A percentile compares a stretch with the other conserved stretches of the same genome.
Conservation (phyloP, 164 flowering plant species). For the Liriodendron chinense region DNA sequence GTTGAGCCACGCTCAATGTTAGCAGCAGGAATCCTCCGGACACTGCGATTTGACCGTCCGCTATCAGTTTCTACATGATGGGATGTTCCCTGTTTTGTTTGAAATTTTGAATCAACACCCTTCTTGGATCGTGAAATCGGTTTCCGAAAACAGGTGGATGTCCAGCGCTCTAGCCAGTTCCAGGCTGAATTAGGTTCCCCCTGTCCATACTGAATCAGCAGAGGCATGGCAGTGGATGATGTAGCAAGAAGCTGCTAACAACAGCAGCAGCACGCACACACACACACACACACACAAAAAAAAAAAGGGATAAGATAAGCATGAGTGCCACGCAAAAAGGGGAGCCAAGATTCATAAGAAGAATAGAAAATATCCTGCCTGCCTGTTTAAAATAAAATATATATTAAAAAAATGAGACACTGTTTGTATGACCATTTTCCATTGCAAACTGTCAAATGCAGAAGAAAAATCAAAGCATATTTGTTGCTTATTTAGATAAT, state of each 20-base stretch:
- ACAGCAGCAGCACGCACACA: background rate
- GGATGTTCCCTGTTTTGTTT: slow-evolving; percentile 31
- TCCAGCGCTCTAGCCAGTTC: slow-evolving; percentile 90
- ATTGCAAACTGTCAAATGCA: too few species aligned
- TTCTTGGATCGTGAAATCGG: slow-evolving; percentile 41
- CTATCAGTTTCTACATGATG: slow-evolving; percentile 31
- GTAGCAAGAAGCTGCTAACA: slow-evolving; percentile 58
- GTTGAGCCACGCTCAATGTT: slow-evolving; percentile 36
- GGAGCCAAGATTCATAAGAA: background rate
- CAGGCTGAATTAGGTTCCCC: slow-evolving; percentile 63
- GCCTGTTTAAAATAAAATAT: background rate
- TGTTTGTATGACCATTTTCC: too few species aligned
- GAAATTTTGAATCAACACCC: slow-evolving; percentile 30
- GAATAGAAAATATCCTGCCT: background rate
- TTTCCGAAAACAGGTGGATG: slow-evolving; percentile 51
- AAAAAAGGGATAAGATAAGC: too few species aligned
- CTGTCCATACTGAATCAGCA: slow-evolving; percentile 52
- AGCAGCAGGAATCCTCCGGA: slow-evolving; percentile 40
- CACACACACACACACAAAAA: too few species aligned
- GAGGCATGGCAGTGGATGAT: slow-evolving; percentile 55
- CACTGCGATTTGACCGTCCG: slow-evolving; percentile 43
- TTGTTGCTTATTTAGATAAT: too few species aligned
- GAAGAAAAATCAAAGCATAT: too few species aligned
- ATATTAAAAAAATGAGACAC: too few species aligned
- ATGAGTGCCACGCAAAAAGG: background rate